A percentile compares a stretch with the other conserved stretches of the same genome.
Evolutionary conservation across 1,139 yeast genomes (phyloP).

Genomic region (Nadsonia commutata): DNA sequence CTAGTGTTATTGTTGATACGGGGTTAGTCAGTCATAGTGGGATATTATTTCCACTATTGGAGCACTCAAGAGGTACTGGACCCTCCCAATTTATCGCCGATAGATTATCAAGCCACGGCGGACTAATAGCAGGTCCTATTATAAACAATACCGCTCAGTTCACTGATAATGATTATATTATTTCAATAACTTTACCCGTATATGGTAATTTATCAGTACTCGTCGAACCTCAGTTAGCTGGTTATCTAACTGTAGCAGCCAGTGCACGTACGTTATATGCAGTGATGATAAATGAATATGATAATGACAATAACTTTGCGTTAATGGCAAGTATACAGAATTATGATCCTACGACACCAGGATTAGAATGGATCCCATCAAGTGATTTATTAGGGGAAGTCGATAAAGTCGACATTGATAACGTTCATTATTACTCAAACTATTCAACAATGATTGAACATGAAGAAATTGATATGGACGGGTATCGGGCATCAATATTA

Average conservation of each 20-base stretch:
- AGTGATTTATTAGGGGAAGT: not conserved
- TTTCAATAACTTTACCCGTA: constrained; percentile 57
- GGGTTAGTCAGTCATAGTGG: not conserved
- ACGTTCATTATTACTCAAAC: not conserved
- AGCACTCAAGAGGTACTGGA: constrained; percentile 17
- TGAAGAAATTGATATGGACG: not conserved
- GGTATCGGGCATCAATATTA: too few species aligned
- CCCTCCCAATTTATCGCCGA: not conserved
- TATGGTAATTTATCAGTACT: constrained; percentile 60
- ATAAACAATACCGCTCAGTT: constrained; percentile 4
- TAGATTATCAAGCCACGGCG: constrained; percentile 9
- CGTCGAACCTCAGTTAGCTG: constrained; percentile 46
- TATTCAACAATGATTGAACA: not conserved
- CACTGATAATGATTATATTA: constrained; percentile 22
- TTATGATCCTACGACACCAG: constrained; percentile 18
- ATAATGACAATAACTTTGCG: constrained; percentile 27
- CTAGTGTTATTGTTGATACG: not conserved
- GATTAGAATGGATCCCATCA: not conserved
- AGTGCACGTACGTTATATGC: constrained; percentile 38
- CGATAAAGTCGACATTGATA: not conserved
- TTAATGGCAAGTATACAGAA: constrained; percentile 18
- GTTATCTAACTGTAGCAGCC: constrained; percentile 56
- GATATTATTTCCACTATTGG: constrained; percentile 38
- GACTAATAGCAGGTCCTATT: constrained; percentile 19
- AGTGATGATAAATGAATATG: constrained; percentile 32